Base-by-base conservation (phyloP, 2,329 filamentous ascomycete genomes). In the Talaromyces sp. region DNA sequence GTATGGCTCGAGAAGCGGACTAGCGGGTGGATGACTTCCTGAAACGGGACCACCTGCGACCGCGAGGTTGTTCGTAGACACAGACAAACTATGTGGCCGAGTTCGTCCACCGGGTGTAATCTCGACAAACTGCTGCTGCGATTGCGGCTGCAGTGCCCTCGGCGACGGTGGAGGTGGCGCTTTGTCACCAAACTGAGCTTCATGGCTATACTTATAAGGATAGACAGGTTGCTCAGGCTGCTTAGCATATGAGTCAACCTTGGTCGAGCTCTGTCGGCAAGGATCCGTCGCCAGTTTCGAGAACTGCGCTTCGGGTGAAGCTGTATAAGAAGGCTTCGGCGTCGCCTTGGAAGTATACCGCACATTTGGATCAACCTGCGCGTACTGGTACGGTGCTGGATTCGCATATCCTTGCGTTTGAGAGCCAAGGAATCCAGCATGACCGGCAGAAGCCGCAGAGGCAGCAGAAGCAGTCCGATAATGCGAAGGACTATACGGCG, bases 1-100 rank as follows among this genome's bases (percentile, higher is more conserved):
- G 73, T 97, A 97, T 1, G 94, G 87, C 74, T 97, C 93, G 2
- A 96, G 83, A 45, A 97, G 79, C 0, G 93, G 94, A 57, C 91
- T 96, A 1, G 85, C 85, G 0, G 91, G 90, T 1, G 90, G 82
- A 40, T 80, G 69, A 40, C 70, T 40, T 27, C 52, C 33, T 22
- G 41, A 29, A 32, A 41, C 67, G 20, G 64, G 62, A 8, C 43
- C 29, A 0, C 66, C 67, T 10, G 65, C 67, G 32, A 74, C 71
- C 2, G 70, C 65, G 2, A 75, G 68, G 40, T 70, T 75, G 49
- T 68, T 72, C 32, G 66, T 67, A n/a, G 72, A 70, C 5, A 70
- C 63, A 32, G 72, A 72, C n/a, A 67, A 54, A 48, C 69, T 71
- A 48, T 66, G 63, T 2, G 71, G 68, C 42, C 69, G 66, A 39